Evolutionary conservation across 352 stramenopile species (phyloP).

Genomic region (Thraustochytrium sp.): DNA sequence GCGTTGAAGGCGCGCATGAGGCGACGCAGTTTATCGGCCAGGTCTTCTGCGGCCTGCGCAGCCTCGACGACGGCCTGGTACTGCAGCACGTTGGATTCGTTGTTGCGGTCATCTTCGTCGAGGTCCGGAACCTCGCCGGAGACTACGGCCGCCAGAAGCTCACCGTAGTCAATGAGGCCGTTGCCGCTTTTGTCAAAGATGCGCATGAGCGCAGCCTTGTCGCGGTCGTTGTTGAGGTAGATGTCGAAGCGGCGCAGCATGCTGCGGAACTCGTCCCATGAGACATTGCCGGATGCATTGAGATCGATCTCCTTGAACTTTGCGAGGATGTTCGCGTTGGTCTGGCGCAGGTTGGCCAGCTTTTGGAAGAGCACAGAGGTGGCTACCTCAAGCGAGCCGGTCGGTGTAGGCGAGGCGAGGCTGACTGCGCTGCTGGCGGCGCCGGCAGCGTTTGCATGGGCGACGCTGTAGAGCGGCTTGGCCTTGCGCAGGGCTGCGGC

Average conservation of each 20-base stretch:
- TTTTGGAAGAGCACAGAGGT: constrained; percentile 5
- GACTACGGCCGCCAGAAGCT: background rate
- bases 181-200: constrained; percentile 39
- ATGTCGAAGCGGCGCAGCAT: constrained; percentile 47
- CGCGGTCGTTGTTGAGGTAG: constrained; percentile 36
- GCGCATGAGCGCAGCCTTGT: constrained; percentile 39
- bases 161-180: constrained; percentile 43
- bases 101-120: background rate
- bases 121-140: background rate
- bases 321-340: background rate
- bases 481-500: constrained; percentile 17
- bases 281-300: constrained; percentile 2
- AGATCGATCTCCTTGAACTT: constrained; percentile 45
- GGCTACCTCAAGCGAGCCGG: background rate
- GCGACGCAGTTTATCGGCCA: background rate
- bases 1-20: constrained; percentile 15
- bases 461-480: constrained; percentile 19
- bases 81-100: background rate
- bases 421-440: background rate
- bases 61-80: constrained; percentile 6
- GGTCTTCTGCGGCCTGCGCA: background rate
- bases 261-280: constrained; percentile 39
- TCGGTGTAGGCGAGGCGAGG: background rate
- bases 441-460: too few relatives aligned
- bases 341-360: background rate